Base-by-base conservation (phyloP, 371 early-diverging fungal genomes). In the Lichtheimia ornata region DNA sequence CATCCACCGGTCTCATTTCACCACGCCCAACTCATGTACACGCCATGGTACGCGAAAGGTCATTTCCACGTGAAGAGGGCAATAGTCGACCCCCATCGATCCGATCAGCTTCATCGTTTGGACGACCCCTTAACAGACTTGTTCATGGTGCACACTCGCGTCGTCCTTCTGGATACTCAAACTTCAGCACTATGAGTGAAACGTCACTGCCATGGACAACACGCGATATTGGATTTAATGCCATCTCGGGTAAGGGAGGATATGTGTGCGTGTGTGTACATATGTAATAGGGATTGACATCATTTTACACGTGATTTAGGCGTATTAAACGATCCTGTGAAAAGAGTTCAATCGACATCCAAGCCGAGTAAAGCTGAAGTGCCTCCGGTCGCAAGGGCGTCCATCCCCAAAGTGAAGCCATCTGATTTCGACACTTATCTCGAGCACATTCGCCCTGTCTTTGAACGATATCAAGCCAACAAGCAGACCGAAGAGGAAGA, bases 371-470 rank as follows among this genome's bases (percentile, higher is more conserved):
- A 83, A 59, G 67, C 69, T 15, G 92, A 91, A 53, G 83, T 90
- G 51, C 88, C 92, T 30, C 78, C 88, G 5, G 89, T 91, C 3
- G 67, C 86, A 4, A 85, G 83, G 44, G 86, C 86, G 11, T 72
- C 85, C 35, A 86, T 90, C 56, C 83, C 87, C 18, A 79, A 78
- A 59, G 81, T 89, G 15, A 83, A 81, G 51, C 63, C 73, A 30
- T 72, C 73, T 27, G 89, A 90, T 61, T 92, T 91, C 76, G 87
- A 87, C 59, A 71, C 64, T 27, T 92, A 92, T 56, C 62, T 92
- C 20, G 76, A 72, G 6, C 79, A 82, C 25, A 86, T 89, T 22
- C 68, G 75, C 0, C 84, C 84, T 11, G 82, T 79, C 0, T 89
- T 85, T 59, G 88, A 87, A 47, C 72, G 82, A 52, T 91, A 89